Evolutionary conservation across 2,329 filamentous ascomycete species (phyloP), one percentile per base, ranked within the genome.

Genomic region (Raffaelea deltoideospora): DNA sequence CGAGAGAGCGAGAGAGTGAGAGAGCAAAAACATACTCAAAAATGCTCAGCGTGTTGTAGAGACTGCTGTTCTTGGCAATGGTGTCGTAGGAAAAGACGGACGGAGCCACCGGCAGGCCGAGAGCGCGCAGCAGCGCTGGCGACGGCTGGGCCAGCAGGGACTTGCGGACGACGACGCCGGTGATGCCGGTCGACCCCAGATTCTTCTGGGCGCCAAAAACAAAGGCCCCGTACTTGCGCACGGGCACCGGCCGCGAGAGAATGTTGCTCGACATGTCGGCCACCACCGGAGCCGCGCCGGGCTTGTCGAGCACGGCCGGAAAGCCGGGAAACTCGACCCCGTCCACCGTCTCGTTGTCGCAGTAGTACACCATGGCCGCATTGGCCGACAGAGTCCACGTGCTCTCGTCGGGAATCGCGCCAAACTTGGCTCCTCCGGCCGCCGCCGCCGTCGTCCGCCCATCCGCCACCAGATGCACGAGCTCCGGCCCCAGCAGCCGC

Each of bases 171-270:
- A 95, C 77, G 13, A 81, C 79, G 21, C 94, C 81, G 6, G 88
- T 90, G 41, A 96, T 72, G 41, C 88, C 88, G 1, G 88, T 77
- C 3, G 72, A 74, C 21, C 87, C 88, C 10, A 95, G 69, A 59
- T 96, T 95, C 72, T 96, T 95, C 55, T 95, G 88, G 0, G 87
- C 86, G 33, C 87, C 86, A 43, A 86, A 92, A 61, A 95, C 95
- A 52, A 96, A 80, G 46, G 79, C 64, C 1, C 78, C 79, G 58
- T 79, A 93, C 52, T 90, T 87, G 47, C 64, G 66, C 33, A 92
- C 70, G 24, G 87, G 78, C 19, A 95, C 70, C 43, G 68, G 70
- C 31, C 85, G 67, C 33, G 83, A 85, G 35, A 96, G 74, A 53
- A 96, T 94, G 57, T 95, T 96, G 41, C 84, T 94, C 33, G 73